Base-by-base conservation (phyloP, 176 grass and related monocot species). In the Carex cristatella region DNA sequence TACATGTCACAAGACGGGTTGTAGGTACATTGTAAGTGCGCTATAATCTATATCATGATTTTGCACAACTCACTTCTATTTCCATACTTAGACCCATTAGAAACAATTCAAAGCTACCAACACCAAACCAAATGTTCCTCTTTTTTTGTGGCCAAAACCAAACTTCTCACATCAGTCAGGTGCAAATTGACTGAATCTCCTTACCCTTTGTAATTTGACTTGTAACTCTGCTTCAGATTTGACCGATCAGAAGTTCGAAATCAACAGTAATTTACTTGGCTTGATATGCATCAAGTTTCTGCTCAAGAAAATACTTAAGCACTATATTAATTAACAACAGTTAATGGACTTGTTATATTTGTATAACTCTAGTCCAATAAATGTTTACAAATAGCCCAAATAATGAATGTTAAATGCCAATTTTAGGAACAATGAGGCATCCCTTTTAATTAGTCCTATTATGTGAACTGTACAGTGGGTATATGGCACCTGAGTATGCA, bases 401-500 rank as follows among this genome's bases (percentile, higher is more conserved):
- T 38, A 69, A 69, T 38, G 4, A 38, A 40, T 8, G 14, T 32
- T 8, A 84, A 5, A 19, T 5, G 68, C 81, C 7, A 7, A 86
- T 91, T 91, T 15, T 30, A 64, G 61, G 62, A 88, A 77, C 48
- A 78, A 55, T 79, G 27, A 40, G 37, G 27, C 51, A 79, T 62
- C 66, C 64, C 69, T 79, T 53, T 64, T 46, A 69, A 70, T 30
- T 46, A 18, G n/a, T 88, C 83, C 55, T 57, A 10, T 60, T 71
- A 66, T 76, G 87, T 64, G 42, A 40, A 59, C 2, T 79, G 35
- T 15, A 63, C 88, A 94, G 92, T 82, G 92, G 92, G 15, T 94
- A 94, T 67, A 94, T 94, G 88, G 71, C 92, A 88, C 92, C 92
- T 13, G 92, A 94, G 62, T 94, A 94, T 86, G 92, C 88, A 76